phyloP scores from a whole-genome alignment of 2,329 filamentous ascomycete genomes.

The Fusarium floridanum region DNA sequence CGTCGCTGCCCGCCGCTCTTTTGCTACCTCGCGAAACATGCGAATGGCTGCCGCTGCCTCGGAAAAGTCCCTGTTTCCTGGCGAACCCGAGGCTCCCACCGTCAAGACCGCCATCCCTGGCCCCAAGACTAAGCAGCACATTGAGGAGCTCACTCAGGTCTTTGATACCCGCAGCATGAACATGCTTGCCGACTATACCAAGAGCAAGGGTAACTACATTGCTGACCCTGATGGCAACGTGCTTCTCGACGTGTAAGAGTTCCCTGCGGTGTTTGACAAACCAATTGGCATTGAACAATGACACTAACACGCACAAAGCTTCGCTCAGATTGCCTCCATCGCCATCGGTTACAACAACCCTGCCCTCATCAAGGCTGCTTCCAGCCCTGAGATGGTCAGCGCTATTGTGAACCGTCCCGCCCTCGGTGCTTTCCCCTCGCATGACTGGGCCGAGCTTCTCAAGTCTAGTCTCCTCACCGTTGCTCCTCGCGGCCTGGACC shows the following conservation, averaged over 20 bases:
- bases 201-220: conserved; percentile 85
- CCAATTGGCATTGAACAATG: neutral
- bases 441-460: conserved; percentile 85
- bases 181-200: conserved; percentile 82
- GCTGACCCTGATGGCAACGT: conserved; percentile 78
- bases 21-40: conserved; percentile 40
- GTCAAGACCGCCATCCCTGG: conserved; percentile 78
- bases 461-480: conserved; percentile 84
- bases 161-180: conserved; percentile 90
- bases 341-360: conserved; percentile 95
- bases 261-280: neutral
- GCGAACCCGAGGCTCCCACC: conserved; percentile 65
- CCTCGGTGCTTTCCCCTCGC: conserved; percentile 89
- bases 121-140: conserved; percentile 77
- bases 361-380: conserved; percentile 75
- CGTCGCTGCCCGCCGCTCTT: conserved; percentile 38
- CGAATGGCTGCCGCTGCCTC: conserved; percentile 48
- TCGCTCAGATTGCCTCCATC: conserved; percentile 93
- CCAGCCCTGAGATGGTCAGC: conserved; percentile 81
- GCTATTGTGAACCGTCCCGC: conserved; percentile 90
- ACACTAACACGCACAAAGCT: conserved; percentile 60
- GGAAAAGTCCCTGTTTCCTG: conserved; percentile 57
- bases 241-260: conserved; percentile 76
- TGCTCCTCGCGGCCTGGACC: conserved; percentile 84
- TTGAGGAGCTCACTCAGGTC: conserved; percentile 79